A percentile compares a stretch with the other conserved stretches of the same genome.
Conservation (phyloP, 202 grass and related monocot species). For the Elaeis oleifera region DNA sequence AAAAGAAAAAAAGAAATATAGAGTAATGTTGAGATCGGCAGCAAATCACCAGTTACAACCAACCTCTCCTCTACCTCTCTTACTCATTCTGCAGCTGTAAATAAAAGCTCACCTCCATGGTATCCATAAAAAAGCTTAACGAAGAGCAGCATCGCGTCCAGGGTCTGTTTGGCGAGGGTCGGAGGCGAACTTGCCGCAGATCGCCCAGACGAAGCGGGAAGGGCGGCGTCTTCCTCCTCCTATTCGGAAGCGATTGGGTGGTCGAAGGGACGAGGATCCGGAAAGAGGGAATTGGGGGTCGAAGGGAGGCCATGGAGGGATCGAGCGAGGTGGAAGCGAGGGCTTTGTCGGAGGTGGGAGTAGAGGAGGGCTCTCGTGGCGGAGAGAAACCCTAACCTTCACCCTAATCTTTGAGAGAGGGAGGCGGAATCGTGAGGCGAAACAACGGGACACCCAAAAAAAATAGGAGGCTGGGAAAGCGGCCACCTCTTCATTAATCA, state of each 20-base stretch:
- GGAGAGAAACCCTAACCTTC: no score
- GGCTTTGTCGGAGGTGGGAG: not conserved
- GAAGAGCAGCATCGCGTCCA: slow-evolving; percentile 79
- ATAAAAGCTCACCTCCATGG: no score
- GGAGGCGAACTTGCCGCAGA: slow-evolving; percentile 47
- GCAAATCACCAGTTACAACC: no score
- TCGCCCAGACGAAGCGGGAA: slow-evolving; percentile 44
- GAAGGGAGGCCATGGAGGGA: slow-evolving; percentile 2
- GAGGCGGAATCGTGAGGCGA: no score
- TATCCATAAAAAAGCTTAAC: not conserved
- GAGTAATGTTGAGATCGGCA: no score
- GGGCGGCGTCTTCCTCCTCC: slow-evolving; percentile 27
- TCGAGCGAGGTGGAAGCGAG: not conserved
- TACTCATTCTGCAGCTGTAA: no score
- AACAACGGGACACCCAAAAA: no score
- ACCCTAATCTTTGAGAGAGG: no score
- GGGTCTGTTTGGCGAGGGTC: slow-evolving; percentile 28
- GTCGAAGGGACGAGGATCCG: not conserved
- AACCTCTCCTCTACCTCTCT: no score
- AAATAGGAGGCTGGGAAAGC: no score
- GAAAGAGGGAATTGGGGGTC: not conserved
- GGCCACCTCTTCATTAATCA: no score
- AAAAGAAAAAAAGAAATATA: no score
- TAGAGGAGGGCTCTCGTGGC: not conserved
- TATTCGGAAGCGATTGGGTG: not conserved